A percentile compares a stretch with the other conserved stretches of the same genome.
phyloP scores from a whole-genome alignment of 805 yeast species.

The Wickerhamiella azyma region DNA sequence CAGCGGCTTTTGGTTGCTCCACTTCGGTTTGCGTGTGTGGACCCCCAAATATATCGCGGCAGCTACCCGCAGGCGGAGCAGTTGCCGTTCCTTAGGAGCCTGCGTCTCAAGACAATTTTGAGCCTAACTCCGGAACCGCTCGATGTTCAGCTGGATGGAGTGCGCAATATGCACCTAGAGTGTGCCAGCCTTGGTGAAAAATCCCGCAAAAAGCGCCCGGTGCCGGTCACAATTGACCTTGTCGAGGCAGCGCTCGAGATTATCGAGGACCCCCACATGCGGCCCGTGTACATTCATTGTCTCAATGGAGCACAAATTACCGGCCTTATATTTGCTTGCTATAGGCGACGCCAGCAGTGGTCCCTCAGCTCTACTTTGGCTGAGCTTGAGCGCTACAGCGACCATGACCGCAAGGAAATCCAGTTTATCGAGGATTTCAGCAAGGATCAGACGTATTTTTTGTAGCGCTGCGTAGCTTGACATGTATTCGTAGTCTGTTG shows the following conservation, averaged over 20 bases:
- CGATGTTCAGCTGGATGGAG: conserved; percentile 41
- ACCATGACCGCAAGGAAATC: conserved; percentile 70
- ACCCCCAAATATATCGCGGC: conserved; percentile 63
- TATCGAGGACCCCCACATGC: conserved; percentile 41
- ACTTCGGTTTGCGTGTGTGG: conserved; percentile 57
- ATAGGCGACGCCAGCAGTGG: conserved; percentile 77
- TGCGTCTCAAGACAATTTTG: conserved; percentile 56
- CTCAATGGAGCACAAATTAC: conserved; percentile 82
- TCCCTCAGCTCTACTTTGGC: conserved; percentile 73
- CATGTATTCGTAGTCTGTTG: too few relatives aligned
- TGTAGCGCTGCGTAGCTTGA: too few relatives aligned
- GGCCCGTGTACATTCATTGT: conserved; percentile 77
- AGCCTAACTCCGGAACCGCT: conserved; percentile 64
- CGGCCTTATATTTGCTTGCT: conserved; percentile 70
- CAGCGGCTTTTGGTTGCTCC: conserved; percentile 36
- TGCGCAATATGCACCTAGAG: conserved; percentile 53
- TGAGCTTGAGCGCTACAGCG: conserved; percentile 67
- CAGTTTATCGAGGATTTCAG: conserved; percentile 65
- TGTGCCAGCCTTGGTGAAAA: conserved; percentile 33
- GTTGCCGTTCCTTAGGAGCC: conserved; percentile 48
- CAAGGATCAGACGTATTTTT: conserved; percentile 4
- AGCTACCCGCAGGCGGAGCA: conserved; percentile 74
- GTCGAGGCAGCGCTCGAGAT: conserved; percentile 46
- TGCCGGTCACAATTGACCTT: conserved; percentile 58
- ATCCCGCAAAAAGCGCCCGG: conserved; percentile 30